Conservation (phyloP, 352 stramenopile genomes). For the Phytophthora europaea region DNA sequence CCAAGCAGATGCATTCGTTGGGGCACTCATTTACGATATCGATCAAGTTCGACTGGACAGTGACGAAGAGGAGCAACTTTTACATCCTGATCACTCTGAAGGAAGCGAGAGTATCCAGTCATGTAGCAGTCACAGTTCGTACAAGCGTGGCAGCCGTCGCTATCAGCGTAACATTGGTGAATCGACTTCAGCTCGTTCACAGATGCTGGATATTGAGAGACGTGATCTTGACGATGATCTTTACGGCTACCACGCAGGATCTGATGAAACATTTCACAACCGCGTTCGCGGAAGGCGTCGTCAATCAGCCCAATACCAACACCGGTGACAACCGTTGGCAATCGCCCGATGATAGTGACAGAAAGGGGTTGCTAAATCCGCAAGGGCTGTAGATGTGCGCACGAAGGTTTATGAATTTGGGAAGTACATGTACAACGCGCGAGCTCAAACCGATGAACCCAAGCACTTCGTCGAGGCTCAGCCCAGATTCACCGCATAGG, state of each 20-base stretch:
- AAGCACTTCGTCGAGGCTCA: background rate
- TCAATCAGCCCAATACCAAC: background rate
- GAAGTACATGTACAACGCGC: background rate
- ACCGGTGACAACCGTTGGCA: background rate
- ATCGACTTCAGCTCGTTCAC: background rate
- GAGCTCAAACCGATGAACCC: background rate
- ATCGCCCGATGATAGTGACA: background rate
- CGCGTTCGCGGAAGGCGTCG: background rate
- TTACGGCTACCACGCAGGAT: background rate
- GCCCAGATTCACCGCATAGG: background rate
- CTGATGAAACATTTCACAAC: background rate
- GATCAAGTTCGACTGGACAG: background rate
- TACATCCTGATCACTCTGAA: background rate
- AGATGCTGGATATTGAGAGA: background rate
- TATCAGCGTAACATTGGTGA: background rate
- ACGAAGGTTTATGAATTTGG: background rate
- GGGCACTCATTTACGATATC: constrained; percentile 1
- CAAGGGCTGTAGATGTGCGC: background rate
- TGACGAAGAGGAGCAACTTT: background rate
- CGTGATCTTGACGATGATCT: background rate
- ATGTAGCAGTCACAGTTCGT: background rate
- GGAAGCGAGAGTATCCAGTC: background rate
- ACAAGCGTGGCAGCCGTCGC: background rate
- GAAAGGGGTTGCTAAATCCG: background rate
- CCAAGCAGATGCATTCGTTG: background rate